Conservation (phyloP, 495 filamentous ascomycete genomes). For the Trichoderma reesei region DNA sequence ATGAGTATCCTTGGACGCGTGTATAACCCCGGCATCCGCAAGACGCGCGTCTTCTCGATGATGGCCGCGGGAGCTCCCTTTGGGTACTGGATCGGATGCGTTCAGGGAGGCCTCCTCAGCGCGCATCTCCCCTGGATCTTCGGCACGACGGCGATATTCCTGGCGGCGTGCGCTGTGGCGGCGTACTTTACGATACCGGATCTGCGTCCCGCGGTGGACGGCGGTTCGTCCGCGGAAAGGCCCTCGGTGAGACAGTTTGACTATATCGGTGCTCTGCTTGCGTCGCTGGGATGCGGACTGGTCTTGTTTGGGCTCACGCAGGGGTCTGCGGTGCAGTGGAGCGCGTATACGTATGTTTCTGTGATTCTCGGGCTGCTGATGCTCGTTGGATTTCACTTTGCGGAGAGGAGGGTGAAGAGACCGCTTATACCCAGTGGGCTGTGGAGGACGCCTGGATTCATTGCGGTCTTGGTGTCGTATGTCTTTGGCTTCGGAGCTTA, state of each 20-base stretch:
- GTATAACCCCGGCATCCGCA: slow-evolving; percentile 41
- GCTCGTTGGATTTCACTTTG: slow-evolving; percentile 36
- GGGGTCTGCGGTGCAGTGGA: slow-evolving; percentile 39
- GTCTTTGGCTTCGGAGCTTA: slow-evolving; percentile 38
- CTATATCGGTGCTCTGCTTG: slow-evolving; percentile 34
- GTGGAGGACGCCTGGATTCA: slow-evolving; percentile 33
- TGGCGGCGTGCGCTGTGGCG: slow-evolving; percentile 52
- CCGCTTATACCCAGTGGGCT: slow-evolving; percentile 42
- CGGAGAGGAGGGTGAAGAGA: slow-evolving; percentile 31
- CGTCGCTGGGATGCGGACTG: slow-evolving; percentile 37
- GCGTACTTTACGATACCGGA: slow-evolving; percentile 27
- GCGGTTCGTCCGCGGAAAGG: slow-evolving; percentile 16
- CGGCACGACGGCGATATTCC: slow-evolving; percentile 39
- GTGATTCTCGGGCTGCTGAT: slow-evolving; percentile 44
- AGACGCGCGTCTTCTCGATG: slow-evolving; percentile 50
- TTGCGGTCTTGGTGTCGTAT: slow-evolving; percentile 38
- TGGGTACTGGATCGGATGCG: slow-evolving; percentile 28
- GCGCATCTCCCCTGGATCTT: slow-evolving; percentile 33
- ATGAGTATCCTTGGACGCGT: slow-evolving; percentile 48
- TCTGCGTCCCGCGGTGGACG: slow-evolving; percentile 26
- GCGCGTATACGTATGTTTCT: slow-evolving; percentile 40
- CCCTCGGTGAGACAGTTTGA: slow-evolving; percentile 32
- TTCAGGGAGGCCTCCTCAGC: slow-evolving; percentile 32
- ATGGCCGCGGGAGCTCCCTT: slow-evolving; percentile 52
- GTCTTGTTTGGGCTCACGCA: slow-evolving; percentile 47